Base-by-base conservation (phyloP, 352 stramenopile species). In the Stramenopiles sp. region DNA sequence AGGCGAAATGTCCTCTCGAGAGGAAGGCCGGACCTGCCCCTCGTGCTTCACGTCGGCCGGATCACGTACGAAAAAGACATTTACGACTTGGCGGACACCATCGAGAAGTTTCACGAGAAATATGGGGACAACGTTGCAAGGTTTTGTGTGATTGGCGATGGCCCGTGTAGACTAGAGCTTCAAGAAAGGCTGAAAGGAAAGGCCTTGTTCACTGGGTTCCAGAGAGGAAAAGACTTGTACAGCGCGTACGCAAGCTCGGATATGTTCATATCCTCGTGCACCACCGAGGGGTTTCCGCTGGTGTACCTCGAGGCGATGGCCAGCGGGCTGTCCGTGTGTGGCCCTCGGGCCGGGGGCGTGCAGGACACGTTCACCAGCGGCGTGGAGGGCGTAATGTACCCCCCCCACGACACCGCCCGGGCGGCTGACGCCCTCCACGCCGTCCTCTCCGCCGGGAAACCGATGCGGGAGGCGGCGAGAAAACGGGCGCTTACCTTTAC, bases 21-120 rank as follows among this genome's bases (percentile, higher is more conserved):
- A 18, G 43, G 43, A 63, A 63, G 43, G 25, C 43, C 43, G 43
- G 43, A 63, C 25, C 25, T 63, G 25, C 43, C 43, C 12, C 25
- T 63, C 12, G 43, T 63, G 25, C 25, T 63, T 12, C 43, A 63
- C 25, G 43, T 63, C 25, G 43, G 43, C 12, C 43, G 43, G 25
- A 63, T 63, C 43, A 63, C 43, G 12, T 63, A 63, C 25, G 43
- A 63, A 63, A 63, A 63, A 63, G 43, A 63, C 43, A 63, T 63
- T 18, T 63, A 63, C 25, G 43, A 63, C 25, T 25, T 63, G 12
- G 43, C 43, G 25, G 43, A 25, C 12, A 63, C 43, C 12, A 63
- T 63, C 12, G 43, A 63, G 43, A 25, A 63, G 43, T 63, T 63
- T 63, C 25, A 63, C 25, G 25, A 63, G 25, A 63, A 63, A 63